Conservation (phyloP, 345 rosid species). For the Camelina hispida region DNA sequence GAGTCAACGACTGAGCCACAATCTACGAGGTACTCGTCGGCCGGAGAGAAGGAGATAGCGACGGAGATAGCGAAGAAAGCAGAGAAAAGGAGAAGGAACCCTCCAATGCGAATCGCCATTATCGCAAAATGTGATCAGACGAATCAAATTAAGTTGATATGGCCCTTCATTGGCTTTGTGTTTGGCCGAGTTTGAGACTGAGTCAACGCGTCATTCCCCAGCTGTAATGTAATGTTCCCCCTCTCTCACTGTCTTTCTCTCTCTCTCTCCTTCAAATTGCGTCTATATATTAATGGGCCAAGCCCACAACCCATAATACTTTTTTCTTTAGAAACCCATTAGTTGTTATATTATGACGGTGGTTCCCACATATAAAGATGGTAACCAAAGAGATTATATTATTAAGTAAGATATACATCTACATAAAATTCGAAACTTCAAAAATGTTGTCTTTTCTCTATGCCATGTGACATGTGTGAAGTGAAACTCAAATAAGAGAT, state of each 20-base stretch:
- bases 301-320: neutral
- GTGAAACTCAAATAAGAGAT: neutral
- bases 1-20: conserved; percentile 68
- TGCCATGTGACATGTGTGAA: neutral
- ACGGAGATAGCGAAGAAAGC: conserved; percentile 31
- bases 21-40: conserved; percentile 61
- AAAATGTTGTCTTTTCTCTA: neutral
- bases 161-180: neutral
- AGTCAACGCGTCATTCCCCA: conserved; percentile 32
- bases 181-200: conserved; percentile 1
- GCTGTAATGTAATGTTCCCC: conserved; percentile 11
- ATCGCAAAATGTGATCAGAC: neutral
- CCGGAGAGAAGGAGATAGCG: conserved; percentile 49
- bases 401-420: too few relatives aligned
- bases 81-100: conserved; percentile 26
- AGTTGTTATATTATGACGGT: too few relatives aligned
- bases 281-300: conserved; percentile 15
- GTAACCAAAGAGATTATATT: too few relatives aligned
- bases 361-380: too few relatives aligned
- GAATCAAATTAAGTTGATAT: neutral
- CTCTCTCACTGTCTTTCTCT: neutral
- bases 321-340: neutral
- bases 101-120: conserved; percentile 36
- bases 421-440: neutral
- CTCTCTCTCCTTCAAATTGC: neutral